Evolutionary conservation across 306 rosid species (phyloP), one percentile per base, ranked within the genome.

Genomic region (Fragaria iinumae): DNA sequence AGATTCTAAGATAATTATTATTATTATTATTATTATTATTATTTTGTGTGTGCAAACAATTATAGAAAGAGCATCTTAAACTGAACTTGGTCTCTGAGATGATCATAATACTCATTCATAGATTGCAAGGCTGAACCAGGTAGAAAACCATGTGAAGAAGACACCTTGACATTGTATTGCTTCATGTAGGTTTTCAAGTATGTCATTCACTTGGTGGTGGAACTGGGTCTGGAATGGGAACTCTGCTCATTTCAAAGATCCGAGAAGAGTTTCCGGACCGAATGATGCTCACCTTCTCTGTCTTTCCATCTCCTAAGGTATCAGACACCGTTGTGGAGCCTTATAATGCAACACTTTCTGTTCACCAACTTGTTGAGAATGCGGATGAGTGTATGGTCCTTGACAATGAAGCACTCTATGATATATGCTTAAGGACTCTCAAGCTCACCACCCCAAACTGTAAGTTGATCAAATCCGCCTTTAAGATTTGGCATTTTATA

Each of bases 161-260:
- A n/a, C 5, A 56, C 29, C 62, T 56, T 17, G 23, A 52, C 23
- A 60, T 27, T 11, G 32, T 23, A 60, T 7, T 32, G 68, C 18
- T 65, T 74, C 20, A 73, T 78, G 18, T 79, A 88, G 91, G 94
- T 73, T 91, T 91, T 76, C 96, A 91, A 80, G 93, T 87, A 56
- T 91, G 96, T 36, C 93, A 91, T 79, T 91, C 96, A 50, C 84
- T 91, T 43, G 96, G 96, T 80, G 96, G 96, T 53, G 96, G 96
- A 86, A 91, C 93, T 10, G 96, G 96, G 45, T 91, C 96, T n/a
- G 92, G 93, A 78, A 91, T 91, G 96, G 96, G 96, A 67, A 91
- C 96, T 59, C 87, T 91, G 72, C 85, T 91, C n/a, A 91, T 91
- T 79, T 91, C 96, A 38, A 90, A 90, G 88, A 86, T 90, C 7